Conservation (phyloP, 2,329 filamentous ascomycete genomes). For the Nemania sp. region DNA sequence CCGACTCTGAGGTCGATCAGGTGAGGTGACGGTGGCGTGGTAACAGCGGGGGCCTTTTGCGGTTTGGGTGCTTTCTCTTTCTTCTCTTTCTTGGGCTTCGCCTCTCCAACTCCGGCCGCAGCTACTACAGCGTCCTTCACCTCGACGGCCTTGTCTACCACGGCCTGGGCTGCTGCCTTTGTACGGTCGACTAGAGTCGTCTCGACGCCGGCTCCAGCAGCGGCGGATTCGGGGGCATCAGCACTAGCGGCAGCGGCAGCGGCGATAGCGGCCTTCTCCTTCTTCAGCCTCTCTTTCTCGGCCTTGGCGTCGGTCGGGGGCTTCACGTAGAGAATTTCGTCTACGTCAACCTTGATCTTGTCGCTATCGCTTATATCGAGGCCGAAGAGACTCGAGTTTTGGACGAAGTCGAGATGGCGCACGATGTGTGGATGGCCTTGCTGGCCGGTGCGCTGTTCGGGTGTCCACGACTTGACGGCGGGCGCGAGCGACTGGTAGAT, state of each 20-base stretch:
- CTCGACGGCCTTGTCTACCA: constrained; percentile 54
- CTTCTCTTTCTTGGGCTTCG: constrained; percentile 77
- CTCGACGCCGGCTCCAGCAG: constrained; percentile 44
- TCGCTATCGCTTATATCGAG: constrained; percentile 70
- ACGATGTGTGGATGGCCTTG: constrained; percentile 89
- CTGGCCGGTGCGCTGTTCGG: constrained; percentile 87
- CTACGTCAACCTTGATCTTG: constrained; percentile 77
- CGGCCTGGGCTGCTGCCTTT: constrained; percentile 61
- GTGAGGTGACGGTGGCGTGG: constrained; percentile 77
- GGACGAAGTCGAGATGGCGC: constrained; percentile 89
- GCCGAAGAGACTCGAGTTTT: constrained; percentile 78
- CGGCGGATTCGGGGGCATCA: constrained; percentile 41
- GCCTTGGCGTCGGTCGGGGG: constrained; percentile 89
- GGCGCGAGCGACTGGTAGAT: constrained; percentile 80
- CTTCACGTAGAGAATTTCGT: constrained; percentile 84
- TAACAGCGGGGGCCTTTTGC: constrained; percentile 66
- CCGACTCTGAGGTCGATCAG: constrained; percentile 95
- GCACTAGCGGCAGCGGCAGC: constrained; percentile 59
- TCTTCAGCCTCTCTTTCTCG: constrained; percentile 95
- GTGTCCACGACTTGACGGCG: constrained; percentile 74
- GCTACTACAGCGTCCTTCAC: constrained; percentile 58
- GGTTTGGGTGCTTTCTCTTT: constrained; percentile 85
- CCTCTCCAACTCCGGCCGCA: constrained; percentile 44
- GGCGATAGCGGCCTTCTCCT: constrained; percentile 79
- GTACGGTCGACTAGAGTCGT: constrained; percentile 61